A percentile compares a stretch with the other conserved stretches of the same genome.
Conservation (phyloP, 176 grass and related monocot species). For the Puya raimondii region DNA sequence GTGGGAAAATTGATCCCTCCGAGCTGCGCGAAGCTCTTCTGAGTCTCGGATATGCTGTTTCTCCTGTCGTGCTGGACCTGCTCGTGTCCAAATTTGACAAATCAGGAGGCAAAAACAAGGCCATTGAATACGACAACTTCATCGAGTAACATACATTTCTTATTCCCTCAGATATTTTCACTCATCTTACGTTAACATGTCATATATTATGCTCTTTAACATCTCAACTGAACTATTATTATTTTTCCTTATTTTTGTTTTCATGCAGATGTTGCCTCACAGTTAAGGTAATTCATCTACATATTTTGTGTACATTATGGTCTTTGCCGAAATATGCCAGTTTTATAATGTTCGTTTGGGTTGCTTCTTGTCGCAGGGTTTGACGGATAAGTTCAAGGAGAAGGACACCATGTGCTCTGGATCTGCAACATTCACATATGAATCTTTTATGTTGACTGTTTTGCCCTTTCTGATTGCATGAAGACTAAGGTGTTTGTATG, state of each 20-base stretch:
- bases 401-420: constrained; percentile 16
- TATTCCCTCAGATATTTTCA: background rate
- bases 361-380: constrained; percentile 42
- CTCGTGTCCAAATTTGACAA: constrained; percentile 93
- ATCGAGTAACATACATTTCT: constrained; percentile 64
- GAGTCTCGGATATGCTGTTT: constrained; percentile 86
- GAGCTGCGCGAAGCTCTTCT: constrained; percentile 84
- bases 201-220: background rate
- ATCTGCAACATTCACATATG: constrained; percentile 20
- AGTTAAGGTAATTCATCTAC: constrained; percentile 60
- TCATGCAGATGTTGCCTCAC: constrained; percentile 84
- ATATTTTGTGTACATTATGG: background rate
- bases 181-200: background rate
- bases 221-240: background rate
- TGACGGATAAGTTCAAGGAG: constrained; percentile 57
- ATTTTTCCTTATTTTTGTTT: constrained; percentile 14
- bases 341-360: background rate
- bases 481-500: background rate
- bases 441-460: constrained; percentile 26
- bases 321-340: constrained; percentile 5
- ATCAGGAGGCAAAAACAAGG: constrained; percentile 73
- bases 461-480: constrained; percentile 24
- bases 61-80: constrained; percentile 66
- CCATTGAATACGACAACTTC: constrained; percentile 94
- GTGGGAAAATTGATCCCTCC: constrained; percentile 69